phyloP scores from a whole-genome alignment of 768 basidiomycete genomes.

The Phylloporus sp. region DNA sequence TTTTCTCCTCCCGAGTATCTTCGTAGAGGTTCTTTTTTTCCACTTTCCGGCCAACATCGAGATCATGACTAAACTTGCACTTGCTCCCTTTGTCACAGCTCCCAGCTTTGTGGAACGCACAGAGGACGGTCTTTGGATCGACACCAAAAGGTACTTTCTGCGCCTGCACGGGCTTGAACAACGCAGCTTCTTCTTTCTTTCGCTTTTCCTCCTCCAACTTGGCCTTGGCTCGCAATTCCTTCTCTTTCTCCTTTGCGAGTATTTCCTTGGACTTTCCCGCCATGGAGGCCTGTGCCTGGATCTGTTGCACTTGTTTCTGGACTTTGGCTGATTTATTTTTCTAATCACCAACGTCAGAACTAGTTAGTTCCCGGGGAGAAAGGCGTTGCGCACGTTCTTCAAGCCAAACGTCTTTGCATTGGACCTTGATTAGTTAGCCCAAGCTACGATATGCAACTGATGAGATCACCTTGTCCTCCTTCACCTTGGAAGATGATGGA shows the following conservation, averaged over 20 bases:
- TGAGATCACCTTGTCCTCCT: conserved; percentile 71
- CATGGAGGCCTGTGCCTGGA: conserved; percentile 70
- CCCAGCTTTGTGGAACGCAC: conserved; percentile 89
- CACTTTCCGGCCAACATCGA: conserved; percentile 82
- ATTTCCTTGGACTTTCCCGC: conserved; percentile 76
- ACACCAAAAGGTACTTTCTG: conserved; percentile 94
- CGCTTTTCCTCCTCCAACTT: conserved; percentile 79
- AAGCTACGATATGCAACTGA: conserved; percentile 7
- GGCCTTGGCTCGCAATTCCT: conserved; percentile 66
- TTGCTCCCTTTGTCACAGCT: conserved; percentile 89
- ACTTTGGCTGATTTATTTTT: conserved; percentile 96
- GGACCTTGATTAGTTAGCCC: conserved; percentile 28
- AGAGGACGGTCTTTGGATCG: conserved; percentile 92
- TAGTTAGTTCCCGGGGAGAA: conserved; percentile 5
- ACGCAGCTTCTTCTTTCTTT: conserved; percentile 76
- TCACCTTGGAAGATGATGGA: conserved; percentile 59
- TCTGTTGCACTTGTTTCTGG: conserved; percentile 73
- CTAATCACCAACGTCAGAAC: conserved; percentile 34
- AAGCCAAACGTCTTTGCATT: conserved; percentile 71
- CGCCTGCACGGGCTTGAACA: conserved; percentile 72
- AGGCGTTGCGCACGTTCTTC: conserved; percentile 64
- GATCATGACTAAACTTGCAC: conserved; percentile 97
- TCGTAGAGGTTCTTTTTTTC: conserved; percentile 95
- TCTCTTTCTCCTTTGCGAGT: conserved; percentile 84
- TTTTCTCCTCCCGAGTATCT: conserved; percentile 79